A percentile compares a stretch with the other conserved stretches of the same genome.
Evolutionary conservation across 73 alveolate genomes (phyloP).

Genomic region (Breviolum minutum): DNA sequence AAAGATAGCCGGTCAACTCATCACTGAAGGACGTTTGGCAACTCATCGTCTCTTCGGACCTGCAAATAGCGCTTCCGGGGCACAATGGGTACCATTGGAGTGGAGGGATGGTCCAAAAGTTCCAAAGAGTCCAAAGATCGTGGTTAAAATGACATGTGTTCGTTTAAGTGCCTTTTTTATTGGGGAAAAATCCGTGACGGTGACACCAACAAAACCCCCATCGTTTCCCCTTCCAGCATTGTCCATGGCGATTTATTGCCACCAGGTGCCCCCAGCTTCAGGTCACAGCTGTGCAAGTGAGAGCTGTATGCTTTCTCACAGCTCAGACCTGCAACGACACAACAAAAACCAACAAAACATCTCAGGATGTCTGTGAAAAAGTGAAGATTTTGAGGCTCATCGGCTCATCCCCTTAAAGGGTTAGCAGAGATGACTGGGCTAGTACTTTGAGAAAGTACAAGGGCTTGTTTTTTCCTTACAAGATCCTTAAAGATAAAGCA

Average conservation of each 20-base stretch:
- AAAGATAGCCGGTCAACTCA: not conserved
- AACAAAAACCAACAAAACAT: too few relatives aligned
- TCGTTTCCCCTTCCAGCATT: too few relatives aligned
- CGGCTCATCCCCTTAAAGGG: too few relatives aligned
- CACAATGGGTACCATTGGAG: too few relatives aligned
- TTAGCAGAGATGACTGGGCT: too few relatives aligned
- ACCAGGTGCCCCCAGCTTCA: not conserved
- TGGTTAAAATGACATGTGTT: not conserved
- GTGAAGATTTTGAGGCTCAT: too few relatives aligned
- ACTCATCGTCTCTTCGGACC: slow-evolving; percentile 20
- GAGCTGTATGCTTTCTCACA: slow-evolving; percentile 71
- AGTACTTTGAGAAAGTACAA: too few relatives aligned
- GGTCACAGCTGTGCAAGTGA: slow-evolving; percentile 14
- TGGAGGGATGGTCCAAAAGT: too few relatives aligned
- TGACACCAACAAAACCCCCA: not conserved
- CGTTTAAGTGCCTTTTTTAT: not conserved
- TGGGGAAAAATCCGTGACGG: not conserved
- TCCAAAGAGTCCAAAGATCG: not conserved
- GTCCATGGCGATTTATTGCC: too few relatives aligned
- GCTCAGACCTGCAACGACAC: not conserved
- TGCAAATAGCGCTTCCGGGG: not conserved
- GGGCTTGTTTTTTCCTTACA: too few relatives aligned
- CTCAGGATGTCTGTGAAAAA: too few relatives aligned
- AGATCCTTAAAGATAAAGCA: too few relatives aligned
- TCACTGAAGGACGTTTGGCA: not conserved